Evolutionary conservation across 768 basidiomycete species (phyloP), one percentile per base, ranked within the genome.

Genomic region (Leccinum truebloodii): DNA sequence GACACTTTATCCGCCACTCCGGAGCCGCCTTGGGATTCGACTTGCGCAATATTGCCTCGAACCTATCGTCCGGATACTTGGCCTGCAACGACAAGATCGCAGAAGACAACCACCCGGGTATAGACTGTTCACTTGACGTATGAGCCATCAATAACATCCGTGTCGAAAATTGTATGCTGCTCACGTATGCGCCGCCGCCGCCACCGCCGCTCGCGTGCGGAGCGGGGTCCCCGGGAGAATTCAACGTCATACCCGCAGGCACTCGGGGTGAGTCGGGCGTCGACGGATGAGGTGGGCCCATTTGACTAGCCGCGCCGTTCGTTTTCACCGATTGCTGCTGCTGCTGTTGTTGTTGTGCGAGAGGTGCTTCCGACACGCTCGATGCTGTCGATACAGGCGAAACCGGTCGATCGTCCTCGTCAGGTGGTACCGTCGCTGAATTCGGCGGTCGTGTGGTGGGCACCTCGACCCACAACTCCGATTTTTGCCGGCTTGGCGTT

Each of bases 1-100:
- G 70, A 72, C 94, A 97, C 73, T 90, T 94, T 70, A 96, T 83
- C 18, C 93, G 84, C 95, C 95, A 98, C 73, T 96, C 94, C 6
- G 85, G 82, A 24, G 79, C 73, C n/a, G 79, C 80, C 13, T 77
- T 79, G 49, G 82, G 78, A 32, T 79, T 78, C 7, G 81, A 76
- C 68, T 85, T 88, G 32, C 85, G 82, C 35, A 86, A 76, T 34
- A 91, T 85, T 18, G 90, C 84, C 65, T 92, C 89, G 65, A 98
- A 95, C 60, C 73, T 84, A 73, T 98, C 95, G 62, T 91, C 83
- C 2, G 88, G 87, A 69, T 92, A 95, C 74, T 81, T 84, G 9
- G 77, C 73, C 67, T 88, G 86, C 81, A 95, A 84, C 1, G 77
- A 78, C 53, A 82, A 80, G 69, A 90, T 83, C n/a, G 90, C 86